Evolutionary conservation across 495 filamentous ascomycete species (phyloP).

Genomic region (Penicillium odoratum): DNA sequence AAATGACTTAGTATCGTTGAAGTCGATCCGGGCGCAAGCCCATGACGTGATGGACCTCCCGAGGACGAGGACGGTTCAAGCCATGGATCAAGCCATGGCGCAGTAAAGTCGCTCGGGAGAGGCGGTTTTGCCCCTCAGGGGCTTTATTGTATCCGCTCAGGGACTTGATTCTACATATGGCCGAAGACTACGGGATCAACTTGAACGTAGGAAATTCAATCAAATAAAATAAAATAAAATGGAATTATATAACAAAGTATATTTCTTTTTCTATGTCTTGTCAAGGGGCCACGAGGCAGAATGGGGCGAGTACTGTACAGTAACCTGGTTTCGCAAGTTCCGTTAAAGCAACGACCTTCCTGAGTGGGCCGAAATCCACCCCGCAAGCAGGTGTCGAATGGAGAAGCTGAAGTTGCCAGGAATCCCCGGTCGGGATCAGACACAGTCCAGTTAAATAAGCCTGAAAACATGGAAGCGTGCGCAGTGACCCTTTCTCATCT

Average conservation of each 20-base stretch:
- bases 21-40: slow-evolving; percentile 13
- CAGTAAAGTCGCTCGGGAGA: not conserved
- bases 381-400: slow-evolving; percentile 29
- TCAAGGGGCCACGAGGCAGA: not conserved
- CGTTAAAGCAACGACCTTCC: slow-evolving; percentile 18
- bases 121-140: slow-evolving; percentile 3
- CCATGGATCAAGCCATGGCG: slow-evolving; percentile 6
- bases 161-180: not conserved
- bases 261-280: not conserved
- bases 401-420: not conserved
- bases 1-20: slow-evolving; percentile 8
- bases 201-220: too few relatives aligned
- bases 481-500: slow-evolving; percentile 11
- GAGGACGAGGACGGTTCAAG: slow-evolving; percentile 6
- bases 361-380: slow-evolving; percentile 15
- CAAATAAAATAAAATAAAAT: too few relatives aligned
- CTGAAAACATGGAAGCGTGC: slow-evolving; percentile 23
- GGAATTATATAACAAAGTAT: too few relatives aligned
- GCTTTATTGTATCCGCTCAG: not conserved
- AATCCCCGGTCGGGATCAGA: slow-evolving; percentile 9
- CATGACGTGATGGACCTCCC: slow-evolving; percentile 9
- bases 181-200: too few relatives aligned
- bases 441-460: slow-evolving; percentile 16
- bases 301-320: too few relatives aligned
- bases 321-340: slow-evolving; percentile 11